phyloP scores from a whole-genome alignment of 306 rosid species.

The Prunus davidiana region DNA sequence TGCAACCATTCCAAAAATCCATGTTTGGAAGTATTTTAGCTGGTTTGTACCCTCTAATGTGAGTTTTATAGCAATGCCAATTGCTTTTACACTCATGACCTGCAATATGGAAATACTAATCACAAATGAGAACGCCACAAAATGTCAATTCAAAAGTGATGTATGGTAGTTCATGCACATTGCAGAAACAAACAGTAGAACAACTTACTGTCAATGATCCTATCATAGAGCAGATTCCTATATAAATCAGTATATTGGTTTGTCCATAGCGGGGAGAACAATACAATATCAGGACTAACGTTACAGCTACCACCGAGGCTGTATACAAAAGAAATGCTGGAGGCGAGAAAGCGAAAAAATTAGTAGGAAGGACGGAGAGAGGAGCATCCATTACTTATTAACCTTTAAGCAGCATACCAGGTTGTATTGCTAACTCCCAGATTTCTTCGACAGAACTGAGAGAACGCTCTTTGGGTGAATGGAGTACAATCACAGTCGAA shows the following conservation, averaged over 20 bases:
- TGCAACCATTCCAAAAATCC: slow-evolving; percentile 78
- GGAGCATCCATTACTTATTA: slow-evolving; percentile 1
- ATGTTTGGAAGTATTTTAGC: slow-evolving; percentile 61
- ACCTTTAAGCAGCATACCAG: slow-evolving; percentile 45
- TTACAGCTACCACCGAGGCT: slow-evolving; percentile 60
- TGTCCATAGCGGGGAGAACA: slow-evolving; percentile 79
- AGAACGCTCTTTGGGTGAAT: slow-evolving; percentile 62
- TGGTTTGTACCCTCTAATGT: slow-evolving; percentile 81
- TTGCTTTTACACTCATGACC: slow-evolving; percentile 93
- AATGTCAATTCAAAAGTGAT: not conserved
- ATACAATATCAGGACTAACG: slow-evolving; percentile 58
- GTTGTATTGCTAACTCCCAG: slow-evolving; percentile 82
- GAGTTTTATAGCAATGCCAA: slow-evolving; percentile 85
- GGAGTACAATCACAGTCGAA: slow-evolving; percentile 71
- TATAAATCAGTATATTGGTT: slow-evolving; percentile 64
- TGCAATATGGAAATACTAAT: slow-evolving; percentile 26
- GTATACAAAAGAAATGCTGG: slow-evolving; percentile 78
- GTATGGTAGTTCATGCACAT: not conserved
- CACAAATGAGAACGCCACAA: not conserved
- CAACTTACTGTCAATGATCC: slow-evolving; percentile 81
- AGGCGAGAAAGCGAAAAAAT: slow-evolving; percentile 22
- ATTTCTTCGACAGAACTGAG: slow-evolving; percentile 63
- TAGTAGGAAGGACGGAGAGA: not conserved
- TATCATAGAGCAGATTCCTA: slow-evolving; percentile 73
- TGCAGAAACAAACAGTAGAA: not conserved